Conservation (phyloP, 1,284 basidiomycete species). For the Rhodotorula sp. region DNA sequence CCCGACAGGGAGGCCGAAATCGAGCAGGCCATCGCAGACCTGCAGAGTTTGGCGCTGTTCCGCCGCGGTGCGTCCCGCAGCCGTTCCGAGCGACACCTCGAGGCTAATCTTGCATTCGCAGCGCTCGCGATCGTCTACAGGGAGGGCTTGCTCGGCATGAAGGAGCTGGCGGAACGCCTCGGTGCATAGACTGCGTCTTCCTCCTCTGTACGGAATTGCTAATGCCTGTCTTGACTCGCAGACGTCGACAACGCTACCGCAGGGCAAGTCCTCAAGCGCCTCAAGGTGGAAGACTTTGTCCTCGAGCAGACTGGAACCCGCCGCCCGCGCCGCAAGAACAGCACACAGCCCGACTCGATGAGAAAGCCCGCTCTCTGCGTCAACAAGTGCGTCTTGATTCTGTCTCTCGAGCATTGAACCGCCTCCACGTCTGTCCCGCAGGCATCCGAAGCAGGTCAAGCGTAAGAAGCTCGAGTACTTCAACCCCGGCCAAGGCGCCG, state of each 20-base stretch:
- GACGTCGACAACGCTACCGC: constrained; percentile 25
- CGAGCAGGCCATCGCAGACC: constrained; percentile 19
- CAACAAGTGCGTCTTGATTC: constrained; percentile 15
- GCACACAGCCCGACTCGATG: background rate
- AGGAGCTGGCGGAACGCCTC: constrained; percentile 16
- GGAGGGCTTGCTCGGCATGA: constrained; percentile 18
- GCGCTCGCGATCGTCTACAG: constrained; percentile 23
- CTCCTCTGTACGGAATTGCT: background rate
- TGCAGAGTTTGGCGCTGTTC: constrained; percentile 27
- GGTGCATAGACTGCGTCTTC: background rate
- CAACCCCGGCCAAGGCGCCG: constrained; percentile 20
- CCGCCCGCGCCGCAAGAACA: constrained; percentile 1
- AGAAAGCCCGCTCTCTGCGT: constrained; percentile 2
- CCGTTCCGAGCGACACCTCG: accelerated
- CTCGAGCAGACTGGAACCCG: constrained; percentile 8
- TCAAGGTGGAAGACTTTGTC: constrained; percentile 25
- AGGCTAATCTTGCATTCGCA: background rate
- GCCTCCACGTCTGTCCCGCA: background rate
- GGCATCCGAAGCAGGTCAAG: constrained; percentile 14
- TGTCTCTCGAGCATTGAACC: too few species aligned
- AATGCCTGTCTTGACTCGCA: background rate
- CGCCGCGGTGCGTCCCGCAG: constrained; percentile 18
- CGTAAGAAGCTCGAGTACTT: constrained; percentile 30
- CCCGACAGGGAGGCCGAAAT: constrained; percentile 17
- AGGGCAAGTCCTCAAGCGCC: constrained; percentile 27